Evolutionary conservation across 306 rosid species (phyloP).

Genomic region (Trifolium dubium): DNA sequence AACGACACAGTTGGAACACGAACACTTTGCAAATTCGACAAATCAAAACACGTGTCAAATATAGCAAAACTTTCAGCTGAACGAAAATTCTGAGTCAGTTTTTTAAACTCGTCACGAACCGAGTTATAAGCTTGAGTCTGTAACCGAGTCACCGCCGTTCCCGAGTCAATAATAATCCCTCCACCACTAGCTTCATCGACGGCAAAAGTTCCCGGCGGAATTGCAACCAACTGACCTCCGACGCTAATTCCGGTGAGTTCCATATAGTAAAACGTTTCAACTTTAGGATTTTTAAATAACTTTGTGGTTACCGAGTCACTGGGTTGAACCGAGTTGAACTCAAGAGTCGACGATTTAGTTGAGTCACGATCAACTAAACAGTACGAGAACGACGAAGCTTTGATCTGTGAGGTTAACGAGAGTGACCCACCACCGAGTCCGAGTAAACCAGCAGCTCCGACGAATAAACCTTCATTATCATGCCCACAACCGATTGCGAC

Average conservation of each 20-base stretch:
- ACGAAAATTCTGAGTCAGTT: slow-evolving; percentile 51
- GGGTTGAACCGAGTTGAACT: slow-evolving; percentile 77
- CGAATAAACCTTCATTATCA: slow-evolving; percentile 81
- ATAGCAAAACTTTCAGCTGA: slow-evolving; percentile 49
- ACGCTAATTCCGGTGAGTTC: slow-evolving; percentile 70
- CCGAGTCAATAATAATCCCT: slow-evolving; percentile 85
- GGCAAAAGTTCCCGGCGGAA: slow-evolving; percentile 59
- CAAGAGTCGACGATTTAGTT: slow-evolving; percentile 68
- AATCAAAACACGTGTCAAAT: slow-evolving; percentile 88
- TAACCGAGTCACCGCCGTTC: slow-evolving; percentile 83
- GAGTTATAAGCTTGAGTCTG: slow-evolving; percentile 62
- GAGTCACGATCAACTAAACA: slow-evolving; percentile 92
- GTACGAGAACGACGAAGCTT: slow-evolving; percentile 77
- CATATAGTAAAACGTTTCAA: slow-evolving; percentile 68
- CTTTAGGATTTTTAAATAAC: slow-evolving; percentile 45
- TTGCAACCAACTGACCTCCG: slow-evolving; percentile 54
- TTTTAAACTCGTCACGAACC: slow-evolving; percentile 75
- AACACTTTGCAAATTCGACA: slow-evolving; percentile 56
- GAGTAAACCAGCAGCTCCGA: slow-evolving; percentile 74
- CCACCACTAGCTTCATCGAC: slow-evolving; percentile 60
- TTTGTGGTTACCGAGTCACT: slow-evolving; percentile 61
- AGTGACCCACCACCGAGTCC: slow-evolving; percentile 88
- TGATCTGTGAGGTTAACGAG: slow-evolving; percentile 69
- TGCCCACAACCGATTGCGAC: slow-evolving; percentile 87
- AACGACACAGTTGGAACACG: slow-evolving; percentile 84